These are phyloP conservation scores for Fusarium irregulare DNA, from an alignment of 2,329 filamentous ascomycete species.

Conservation along the genomic window DNA sequence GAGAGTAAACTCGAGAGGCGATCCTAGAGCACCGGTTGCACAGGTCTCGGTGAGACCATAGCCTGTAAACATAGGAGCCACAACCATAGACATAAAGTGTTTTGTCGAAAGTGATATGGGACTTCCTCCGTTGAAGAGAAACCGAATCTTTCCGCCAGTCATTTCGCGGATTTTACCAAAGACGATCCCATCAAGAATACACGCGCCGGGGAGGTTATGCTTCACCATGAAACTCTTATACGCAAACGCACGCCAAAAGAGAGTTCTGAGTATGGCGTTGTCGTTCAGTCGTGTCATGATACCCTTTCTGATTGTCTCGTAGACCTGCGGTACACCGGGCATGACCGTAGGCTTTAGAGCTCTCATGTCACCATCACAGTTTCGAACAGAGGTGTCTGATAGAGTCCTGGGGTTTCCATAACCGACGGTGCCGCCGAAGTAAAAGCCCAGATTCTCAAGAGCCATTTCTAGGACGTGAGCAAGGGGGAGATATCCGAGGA, in stretches of 20 bases:
- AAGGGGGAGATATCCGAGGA: conserved; percentile 91
- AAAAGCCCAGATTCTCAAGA: conserved; percentile 89
- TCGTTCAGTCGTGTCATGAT: conserved; percentile 82
- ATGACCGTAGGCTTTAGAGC: conserved; percentile 89
- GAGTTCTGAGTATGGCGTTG: conserved; percentile 72
- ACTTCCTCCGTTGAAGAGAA: conserved; percentile 93
- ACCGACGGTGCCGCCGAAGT: conserved; percentile 88
- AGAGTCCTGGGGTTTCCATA: conserved; percentile 92
- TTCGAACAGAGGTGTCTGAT: conserved; percentile 84
- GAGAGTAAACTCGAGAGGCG: conserved; percentile 84
- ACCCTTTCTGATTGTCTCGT: conserved; percentile 97
- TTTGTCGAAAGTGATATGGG: conserved; percentile 90
- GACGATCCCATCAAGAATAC: conserved; percentile 81
- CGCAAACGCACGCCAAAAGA: conserved; percentile 79
- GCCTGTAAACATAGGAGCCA: conserved; percentile 92
- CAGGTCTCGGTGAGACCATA: conserved; percentile 95
- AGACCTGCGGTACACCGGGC: conserved; percentile 94
- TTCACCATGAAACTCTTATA: conserved; percentile 68
- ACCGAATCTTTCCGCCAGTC: conserved; percentile 86
- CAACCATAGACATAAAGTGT: conserved; percentile 88
- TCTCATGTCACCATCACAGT: conserved; percentile 92
- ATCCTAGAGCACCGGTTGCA: conserved; percentile 81
- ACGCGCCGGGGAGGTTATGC: conserved; percentile 72
- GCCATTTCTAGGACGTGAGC: conserved; percentile 97
- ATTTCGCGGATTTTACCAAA: conserved; percentile 91